Evolutionary conservation across 345 rosid genomes (phyloP), one percentile per base, ranked within the genome.

Genomic region (Hibiscus mutabilis): DNA sequence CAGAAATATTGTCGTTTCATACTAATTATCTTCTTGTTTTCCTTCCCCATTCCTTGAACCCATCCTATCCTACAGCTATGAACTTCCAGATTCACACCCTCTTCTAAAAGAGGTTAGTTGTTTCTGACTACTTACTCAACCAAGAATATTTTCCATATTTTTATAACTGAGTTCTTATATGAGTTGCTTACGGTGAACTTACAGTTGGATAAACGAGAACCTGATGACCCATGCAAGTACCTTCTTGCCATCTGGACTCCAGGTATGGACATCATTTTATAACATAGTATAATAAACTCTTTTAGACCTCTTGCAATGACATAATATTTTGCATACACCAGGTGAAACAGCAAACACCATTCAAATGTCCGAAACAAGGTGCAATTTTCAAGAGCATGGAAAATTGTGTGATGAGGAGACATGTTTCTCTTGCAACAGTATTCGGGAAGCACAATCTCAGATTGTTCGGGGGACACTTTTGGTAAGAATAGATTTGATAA

Each of bases 211-310:
- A 83, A 78, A 75, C 82, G 88, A 79, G 96, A 89, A 78, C 81
- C 79, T 52, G 98, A 89, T 74, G 98, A 96, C 77, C 98, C 96
- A 29, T 74, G 91, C 75, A 84, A 85, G 21, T 96, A 92, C 74
- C 87, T 92, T 71, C 92, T 96, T 58, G 98, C 99, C 55, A 87
- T 92, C 78, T 96, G 99, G 99, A 87, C 96, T 68, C 99, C 99
- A 83, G 99, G 99, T 91, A 72, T 73, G 74, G 69, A 25, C 49
- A 64, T 51, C 46, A 61, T 53, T 25, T 24, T 12, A 27, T 40
- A 40, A 63, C 24, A 51, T 58, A 16, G 40, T 56, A 24, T 42
- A 25, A 29, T 19, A 55, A 58, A 31, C 49, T 44, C 15, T 14
- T 59, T 49, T 37, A 46, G 14, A n/a, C 40, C 58, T 37, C 66